Base-by-base conservation (phyloP, 495 filamentous ascomycete genomes). In the Cairneyella variabilis region DNA sequence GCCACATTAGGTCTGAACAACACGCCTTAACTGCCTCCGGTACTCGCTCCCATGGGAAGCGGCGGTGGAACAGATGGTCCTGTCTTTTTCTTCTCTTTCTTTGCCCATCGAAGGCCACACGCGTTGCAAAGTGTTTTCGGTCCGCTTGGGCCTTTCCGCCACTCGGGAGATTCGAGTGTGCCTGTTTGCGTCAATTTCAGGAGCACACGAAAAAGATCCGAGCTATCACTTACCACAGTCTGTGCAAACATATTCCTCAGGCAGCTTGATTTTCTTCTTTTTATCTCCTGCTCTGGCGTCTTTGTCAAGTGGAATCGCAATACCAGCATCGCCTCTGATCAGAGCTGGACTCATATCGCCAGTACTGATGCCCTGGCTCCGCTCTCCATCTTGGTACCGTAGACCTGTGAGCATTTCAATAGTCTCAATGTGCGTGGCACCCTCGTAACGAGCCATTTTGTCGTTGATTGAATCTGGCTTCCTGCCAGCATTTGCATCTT, bases 41-140 rank as follows among this genome's bases (percentile, higher is more conserved):
- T 43, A 20, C 39, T 52, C 8, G 30, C 16, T 14, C 39, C 40
- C 37, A 42, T 18, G 4, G 34, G 42, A 14, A 51, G 16, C 14
- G 38, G 45, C 7, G 28, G 45, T 14, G 37, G n/a, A 9, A 18
- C 34, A 11, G 43, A 3, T 10, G 60, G 42, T 9, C 37, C 46
- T 17, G 53, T 26, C 23, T 56, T 73, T 64, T 85, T 89, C 69
- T 89, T 89, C 56, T 89, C 84, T 60, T 83, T 87, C 64, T 90
- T 90, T 1, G 86, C 85, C 86, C 86, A 89, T 12, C 86, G 82
- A 71, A 91, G 79, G 53, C 93, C 93, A 70, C 93, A 98, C 20
- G 93, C 93, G 74, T 98, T 98, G 70, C 93, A 98, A 39, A 98
- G 72, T 2, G 92, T 97, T 71, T 98, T 97, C 3, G 93, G 93